Evolutionary conservation across 2,329 filamentous ascomycete genomes (phyloP).

Genomic region (Apiospora malaysiana): DNA sequence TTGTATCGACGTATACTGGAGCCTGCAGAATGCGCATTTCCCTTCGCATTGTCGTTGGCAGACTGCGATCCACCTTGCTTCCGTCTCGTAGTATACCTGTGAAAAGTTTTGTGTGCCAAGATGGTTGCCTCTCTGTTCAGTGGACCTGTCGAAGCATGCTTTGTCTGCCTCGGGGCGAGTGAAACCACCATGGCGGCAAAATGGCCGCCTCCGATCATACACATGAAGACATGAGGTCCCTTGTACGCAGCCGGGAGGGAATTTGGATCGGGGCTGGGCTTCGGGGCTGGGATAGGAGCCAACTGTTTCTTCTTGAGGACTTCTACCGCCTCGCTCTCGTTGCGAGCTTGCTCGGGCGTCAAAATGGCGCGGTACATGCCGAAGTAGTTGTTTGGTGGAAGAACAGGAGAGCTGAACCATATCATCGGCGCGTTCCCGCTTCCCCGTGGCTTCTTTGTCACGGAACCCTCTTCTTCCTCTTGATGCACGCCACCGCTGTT

Average conservation of each 20-base stretch:
- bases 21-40: slow-evolving; percentile 91
- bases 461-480: slow-evolving; percentile 53
- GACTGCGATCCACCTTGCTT: slow-evolving; percentile 97
- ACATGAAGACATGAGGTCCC: slow-evolving; percentile 89
- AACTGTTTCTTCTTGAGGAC: slow-evolving; percentile 80
- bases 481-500: slow-evolving; percentile 51
- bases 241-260: slow-evolving; percentile 57
- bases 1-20: slow-evolving; percentile 91
- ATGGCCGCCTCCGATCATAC: slow-evolving; percentile 98
- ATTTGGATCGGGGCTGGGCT: slow-evolving; percentile 61
- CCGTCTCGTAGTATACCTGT: slow-evolving; percentile 92
- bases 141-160: slow-evolving; percentile 67
- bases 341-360: slow-evolving; percentile 71
- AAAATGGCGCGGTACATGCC: slow-evolving; percentile 88
- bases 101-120: slow-evolving; percentile 95
- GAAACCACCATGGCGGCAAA: slow-evolving; percentile 97
- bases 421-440: slow-evolving; percentile 76
- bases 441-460: slow-evolving; percentile 57
- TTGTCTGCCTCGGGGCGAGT: slow-evolving; percentile 78
- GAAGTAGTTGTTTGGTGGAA: slow-evolving; percentile 81
- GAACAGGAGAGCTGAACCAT: slow-evolving; percentile 80
- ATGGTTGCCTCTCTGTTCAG: slow-evolving; percentile 87
- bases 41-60: slow-evolving; percentile 92
- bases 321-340: slow-evolving; percentile 66
- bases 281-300: slow-evolving; percentile 60